These are phyloP conservation scores for Alternaria consortialis DNA, from an alignment of 2,329 filamentous ascomycete genomes.

Conservation along the genomic window DNA sequence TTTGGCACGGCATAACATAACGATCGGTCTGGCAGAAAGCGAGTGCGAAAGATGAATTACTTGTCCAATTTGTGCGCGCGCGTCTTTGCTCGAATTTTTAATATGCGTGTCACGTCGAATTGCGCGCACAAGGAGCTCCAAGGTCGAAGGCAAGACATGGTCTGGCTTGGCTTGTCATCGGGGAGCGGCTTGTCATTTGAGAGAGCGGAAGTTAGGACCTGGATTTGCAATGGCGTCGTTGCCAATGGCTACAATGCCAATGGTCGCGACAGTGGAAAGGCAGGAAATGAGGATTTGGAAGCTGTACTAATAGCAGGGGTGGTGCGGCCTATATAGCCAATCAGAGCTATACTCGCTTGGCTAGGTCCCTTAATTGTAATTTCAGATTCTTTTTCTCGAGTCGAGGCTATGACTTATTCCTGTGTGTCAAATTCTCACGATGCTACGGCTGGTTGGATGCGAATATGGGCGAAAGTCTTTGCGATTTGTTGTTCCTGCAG, in stretches of 20 bases:
- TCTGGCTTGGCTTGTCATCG: constrained; percentile 6
- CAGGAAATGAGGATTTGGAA: constrained; percentile 20
- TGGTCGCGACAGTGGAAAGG: constrained; percentile 4
- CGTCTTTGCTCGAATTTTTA: background rate
- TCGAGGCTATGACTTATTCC: constrained; percentile 13
- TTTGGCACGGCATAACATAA: background rate
- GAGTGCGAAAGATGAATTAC: constrained; percentile 1
- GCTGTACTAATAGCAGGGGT: constrained; percentile 19
- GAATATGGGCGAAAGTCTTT: too few relatives aligned
- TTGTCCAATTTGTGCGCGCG: constrained; percentile 3
- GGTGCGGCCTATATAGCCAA: constrained; percentile 27
- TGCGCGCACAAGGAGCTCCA: background rate
- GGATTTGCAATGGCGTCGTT: constrained; percentile 12
- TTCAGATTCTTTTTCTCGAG: constrained; percentile 25
- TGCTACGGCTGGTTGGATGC: background rate
- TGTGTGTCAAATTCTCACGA: constrained; percentile 20
- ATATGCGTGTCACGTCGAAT: background rate
- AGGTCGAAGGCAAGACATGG: constrained; percentile 1
- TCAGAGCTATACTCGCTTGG: constrained; percentile 26
- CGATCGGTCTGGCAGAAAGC: background rate
- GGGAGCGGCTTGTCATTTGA: background rate
- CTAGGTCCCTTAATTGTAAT: constrained; percentile 35
- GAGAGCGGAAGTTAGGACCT: constrained; percentile 9
- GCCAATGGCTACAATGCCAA: constrained; percentile 18
- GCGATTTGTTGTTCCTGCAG: constrained; percentile 3